Percentiles rank a stretch among this genome's conserved stretches.
Conservation (phyloP, 2,329 filamentous ascomycete genomes). For the Colletotrichum zoysiae region DNA sequence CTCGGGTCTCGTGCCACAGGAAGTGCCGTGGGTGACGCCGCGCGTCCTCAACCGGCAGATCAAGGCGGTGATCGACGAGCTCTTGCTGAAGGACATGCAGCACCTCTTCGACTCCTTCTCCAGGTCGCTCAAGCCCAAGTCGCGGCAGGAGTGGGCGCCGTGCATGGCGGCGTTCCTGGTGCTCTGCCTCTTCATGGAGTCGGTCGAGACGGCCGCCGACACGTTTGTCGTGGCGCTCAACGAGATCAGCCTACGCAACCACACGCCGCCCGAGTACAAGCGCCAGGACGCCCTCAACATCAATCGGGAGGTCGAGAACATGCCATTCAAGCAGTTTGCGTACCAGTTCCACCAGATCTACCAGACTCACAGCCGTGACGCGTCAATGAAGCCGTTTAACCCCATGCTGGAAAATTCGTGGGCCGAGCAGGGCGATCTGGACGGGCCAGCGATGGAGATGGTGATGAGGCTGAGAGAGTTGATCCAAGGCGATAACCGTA, state of each 20-base stretch:
- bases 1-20: constrained; percentile 59
- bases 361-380: constrained; percentile 66
- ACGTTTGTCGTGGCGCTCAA: constrained; percentile 64
- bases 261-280: constrained; percentile 52
- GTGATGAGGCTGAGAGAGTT: constrained; percentile 59
- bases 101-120: constrained; percentile 65
- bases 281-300: constrained; percentile 60
- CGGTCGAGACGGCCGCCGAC: constrained; percentile 66
- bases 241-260: constrained; percentile 60
- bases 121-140: constrained; percentile 66
- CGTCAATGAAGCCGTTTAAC: constrained; percentile 65
- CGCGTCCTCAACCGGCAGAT: constrained; percentile 68
- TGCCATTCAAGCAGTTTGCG: constrained; percentile 71
- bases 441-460: constrained; percentile 60
- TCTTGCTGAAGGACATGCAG: constrained; percentile 65
- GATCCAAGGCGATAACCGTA: constrained; percentile 59
- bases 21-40: constrained; percentile 61
- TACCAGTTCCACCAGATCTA: constrained; percentile 72
- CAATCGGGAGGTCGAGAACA: constrained; percentile 66
- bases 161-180: constrained; percentile 69
- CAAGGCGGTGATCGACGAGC: constrained; percentile 68
- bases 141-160: constrained; percentile 66
- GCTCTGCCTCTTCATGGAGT: constrained; percentile 70
- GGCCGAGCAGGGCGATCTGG: constrained; percentile 59
- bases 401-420: constrained; percentile 63